phyloP scores from a whole-genome alignment of 352 stramenopile species.

The Aphanomyces euteiches region DNA sequence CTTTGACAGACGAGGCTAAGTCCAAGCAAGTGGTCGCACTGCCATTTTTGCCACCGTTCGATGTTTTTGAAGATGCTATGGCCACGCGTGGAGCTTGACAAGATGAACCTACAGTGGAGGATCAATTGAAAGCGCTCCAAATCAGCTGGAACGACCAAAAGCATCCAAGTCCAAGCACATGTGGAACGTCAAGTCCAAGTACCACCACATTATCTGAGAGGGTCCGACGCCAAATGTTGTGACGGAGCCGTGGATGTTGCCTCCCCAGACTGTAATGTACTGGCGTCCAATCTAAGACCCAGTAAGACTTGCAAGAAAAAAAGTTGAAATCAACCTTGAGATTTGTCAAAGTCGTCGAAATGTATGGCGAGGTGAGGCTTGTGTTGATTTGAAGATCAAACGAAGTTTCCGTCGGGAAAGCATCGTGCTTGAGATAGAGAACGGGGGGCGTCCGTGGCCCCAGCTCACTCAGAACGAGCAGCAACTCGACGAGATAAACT shows the following conservation, averaged over 20 bases:
- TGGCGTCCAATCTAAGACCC: conserved; percentile 11
- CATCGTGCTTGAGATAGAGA: conserved; percentile 26
- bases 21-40: conserved; percentile 12
- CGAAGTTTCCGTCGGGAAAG: conserved; percentile 1
- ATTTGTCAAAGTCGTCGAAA: neutral
- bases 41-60: neutral
- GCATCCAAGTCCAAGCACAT: conserved; percentile 3
- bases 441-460: conserved; percentile 12
- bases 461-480: conserved; percentile 10
- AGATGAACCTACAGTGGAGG: too few relatives aligned
- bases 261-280: conserved; percentile 23
- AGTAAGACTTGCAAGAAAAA: neutral
- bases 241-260: conserved; percentile 19
- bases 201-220: conserved; percentile 26
- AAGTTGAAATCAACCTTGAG: conserved; percentile 4
- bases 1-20: neutral
- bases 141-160: neutral
- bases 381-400: conserved; percentile 21
- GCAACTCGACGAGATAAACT: conserved; percentile 13
- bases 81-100: too few relatives aligned
- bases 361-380: neutral
- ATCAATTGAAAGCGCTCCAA: too few relatives aligned
- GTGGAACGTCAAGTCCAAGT: conserved; percentile 22
- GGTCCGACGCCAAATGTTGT: conserved; percentile 24
- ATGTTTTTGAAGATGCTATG: too few relatives aligned